Evolutionary conservation across 2,329 filamentous ascomycete species (phyloP).

Genomic region (Pseudocercospora fijiensis): DNA sequence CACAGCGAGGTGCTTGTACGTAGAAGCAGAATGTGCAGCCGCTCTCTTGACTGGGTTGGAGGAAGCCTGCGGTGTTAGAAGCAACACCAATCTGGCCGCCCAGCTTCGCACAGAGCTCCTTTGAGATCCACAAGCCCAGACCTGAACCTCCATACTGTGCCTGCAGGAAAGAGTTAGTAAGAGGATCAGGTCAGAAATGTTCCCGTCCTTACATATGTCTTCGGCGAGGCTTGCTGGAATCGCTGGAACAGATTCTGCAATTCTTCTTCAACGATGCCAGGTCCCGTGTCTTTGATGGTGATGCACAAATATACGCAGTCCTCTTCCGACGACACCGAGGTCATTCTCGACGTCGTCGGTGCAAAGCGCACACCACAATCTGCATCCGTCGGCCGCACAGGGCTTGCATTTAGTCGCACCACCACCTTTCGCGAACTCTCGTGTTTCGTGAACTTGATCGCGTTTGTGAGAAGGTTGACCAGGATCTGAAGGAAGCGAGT

Average conservation of each 20-base stretch:
- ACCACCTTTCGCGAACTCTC: conserved; percentile 36
- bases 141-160: conserved; percentile 69
- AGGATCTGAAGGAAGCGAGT: conserved; percentile 29
- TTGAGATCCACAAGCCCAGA: conserved; percentile 66
- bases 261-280: conserved; percentile 62
- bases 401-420: conserved; percentile 29
- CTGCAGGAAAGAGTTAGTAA: neutral
- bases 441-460: conserved; percentile 33
- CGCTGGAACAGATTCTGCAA: conserved; percentile 71
- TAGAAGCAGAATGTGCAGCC: conserved; percentile 69
- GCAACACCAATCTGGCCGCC: conserved; percentile 67
- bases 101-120: conserved; percentile 66
- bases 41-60: conserved; percentile 42
- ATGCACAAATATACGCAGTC: conserved; percentile 60
- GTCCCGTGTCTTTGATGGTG: conserved; percentile 72
- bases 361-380: conserved; percentile 7
- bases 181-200: neutral
- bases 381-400: conserved; percentile 7
- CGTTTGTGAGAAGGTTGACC: conserved; percentile 33
- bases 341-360: neutral
- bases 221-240: conserved; percentile 71
- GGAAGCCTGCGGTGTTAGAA: conserved; percentile 43
- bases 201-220: conserved; percentile 51
- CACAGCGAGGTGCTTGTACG: conserved; percentile 58
- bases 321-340: neutral